These are phyloP conservation scores for Hymenoscyphus linearis DNA, from an alignment of 2,329 filamentous ascomycete species.

Conservation along the genomic window DNA sequence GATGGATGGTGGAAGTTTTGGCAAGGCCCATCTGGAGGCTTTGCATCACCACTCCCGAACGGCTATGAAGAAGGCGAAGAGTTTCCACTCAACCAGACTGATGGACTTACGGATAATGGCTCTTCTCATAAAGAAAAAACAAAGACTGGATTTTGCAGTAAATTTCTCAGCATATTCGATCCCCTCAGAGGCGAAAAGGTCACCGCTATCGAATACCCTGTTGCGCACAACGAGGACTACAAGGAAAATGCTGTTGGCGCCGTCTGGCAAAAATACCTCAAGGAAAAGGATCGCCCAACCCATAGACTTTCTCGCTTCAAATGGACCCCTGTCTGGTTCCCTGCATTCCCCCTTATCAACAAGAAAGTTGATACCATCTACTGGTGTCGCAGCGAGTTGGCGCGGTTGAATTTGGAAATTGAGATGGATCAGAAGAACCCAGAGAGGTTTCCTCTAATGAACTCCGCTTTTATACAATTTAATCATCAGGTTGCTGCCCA, in stretches of 20 bases:
- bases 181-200: constrained; percentile 35
- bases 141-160: constrained; percentile 45
- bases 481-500: constrained; percentile 96
- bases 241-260: constrained; percentile 57
- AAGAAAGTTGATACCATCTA: constrained; percentile 95
- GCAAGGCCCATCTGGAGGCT: constrained; percentile 57
- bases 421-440: constrained; percentile 82
- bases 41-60: constrained; percentile 56
- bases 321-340: constrained; percentile 61
- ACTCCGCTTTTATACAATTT: constrained; percentile 96
- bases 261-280: constrained; percentile 81
- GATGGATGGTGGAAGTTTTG: constrained; percentile 58
- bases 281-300: constrained; percentile 75
- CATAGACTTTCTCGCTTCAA: constrained; percentile 66
- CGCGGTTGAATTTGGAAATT: constrained; percentile 85
- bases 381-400: constrained; percentile 80
- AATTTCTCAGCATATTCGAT: constrained; percentile 44
- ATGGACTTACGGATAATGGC: constrained; percentile 7
- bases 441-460: constrained; percentile 87
- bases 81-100: constrained; percentile 38
- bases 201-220: constrained; percentile 45
- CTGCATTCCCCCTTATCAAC: constrained; percentile 70
- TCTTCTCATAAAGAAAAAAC: constrained; percentile 4
- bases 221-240: constrained; percentile 57
- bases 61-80: constrained; percentile 40